A percentile compares a stretch with the other conserved stretches of the same genome.
phyloP scores from a whole-genome alignment of 2,329 filamentous ascomycete genomes.

The Fusarium sp. region DNA sequence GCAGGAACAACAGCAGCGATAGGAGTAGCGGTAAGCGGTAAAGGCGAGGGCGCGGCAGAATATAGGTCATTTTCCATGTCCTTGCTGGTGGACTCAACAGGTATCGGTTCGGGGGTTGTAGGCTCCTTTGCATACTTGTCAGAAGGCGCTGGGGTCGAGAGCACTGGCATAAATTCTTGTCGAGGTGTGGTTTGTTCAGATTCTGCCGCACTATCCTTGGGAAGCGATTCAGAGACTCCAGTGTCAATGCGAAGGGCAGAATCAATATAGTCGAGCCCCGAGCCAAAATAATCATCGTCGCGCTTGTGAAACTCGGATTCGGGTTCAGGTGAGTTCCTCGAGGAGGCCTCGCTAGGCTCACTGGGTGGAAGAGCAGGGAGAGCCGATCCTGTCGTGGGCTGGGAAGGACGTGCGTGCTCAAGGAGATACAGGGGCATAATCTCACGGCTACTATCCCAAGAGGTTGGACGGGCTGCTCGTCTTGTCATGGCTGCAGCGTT shows the following conservation, averaged over 20 bases:
- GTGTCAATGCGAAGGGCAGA: constrained; percentile 57
- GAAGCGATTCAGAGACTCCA: constrained; percentile 44
- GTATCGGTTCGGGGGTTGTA: constrained; percentile 52
- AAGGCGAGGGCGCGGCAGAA: constrained; percentile 54
- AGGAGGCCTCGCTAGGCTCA: constrained; percentile 56
- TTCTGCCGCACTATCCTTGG: constrained; percentile 61
- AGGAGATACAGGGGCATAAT: constrained; percentile 86
- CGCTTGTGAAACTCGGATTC: constrained; percentile 45
- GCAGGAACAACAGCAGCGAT: constrained; percentile 27
- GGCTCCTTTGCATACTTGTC: constrained; percentile 7
- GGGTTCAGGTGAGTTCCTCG: constrained; percentile 50
- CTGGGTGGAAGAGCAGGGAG: constrained; percentile 64
- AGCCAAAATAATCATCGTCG: constrained; percentile 46
- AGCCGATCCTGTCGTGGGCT: constrained; percentile 50
- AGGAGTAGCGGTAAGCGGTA: constrained; percentile 47
- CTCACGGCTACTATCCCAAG: constrained; percentile 73
- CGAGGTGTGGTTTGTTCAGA: constrained; percentile 77
- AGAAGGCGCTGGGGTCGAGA: constrained; percentile 32
- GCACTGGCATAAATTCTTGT: constrained; percentile 57
- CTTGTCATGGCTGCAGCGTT: constrained; percentile 51
- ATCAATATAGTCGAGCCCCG: constrained; percentile 33
- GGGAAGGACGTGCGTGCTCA: constrained; percentile 65
- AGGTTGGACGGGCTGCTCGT: constrained; percentile 62
- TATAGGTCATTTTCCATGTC: constrained; percentile 57
- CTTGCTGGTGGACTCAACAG: constrained; percentile 56